A percentile compares a stretch with the other conserved stretches of the same genome.
Conservation (phyloP, 2,329 filamentous ascomycete species). For the Ophiosphaerella korrae region DNA sequence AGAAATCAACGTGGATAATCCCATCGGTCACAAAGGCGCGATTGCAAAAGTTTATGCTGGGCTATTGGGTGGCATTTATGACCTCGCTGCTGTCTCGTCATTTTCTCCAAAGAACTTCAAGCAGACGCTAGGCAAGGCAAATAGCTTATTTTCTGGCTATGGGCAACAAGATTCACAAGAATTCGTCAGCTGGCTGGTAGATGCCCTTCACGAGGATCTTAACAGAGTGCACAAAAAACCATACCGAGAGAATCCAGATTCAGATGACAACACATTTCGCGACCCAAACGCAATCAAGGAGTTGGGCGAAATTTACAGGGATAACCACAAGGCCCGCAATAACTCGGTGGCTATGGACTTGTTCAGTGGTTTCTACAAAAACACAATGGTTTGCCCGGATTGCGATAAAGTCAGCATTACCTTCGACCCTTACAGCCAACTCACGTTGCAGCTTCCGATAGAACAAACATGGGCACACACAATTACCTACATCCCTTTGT, state of each 20-base stretch:
- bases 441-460: constrained; percentile 88
- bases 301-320: constrained; percentile 87
- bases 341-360: constrained; percentile 95
- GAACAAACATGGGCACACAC: constrained; percentile 79
- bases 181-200: constrained; percentile 91
- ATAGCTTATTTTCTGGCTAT: constrained; percentile 88
- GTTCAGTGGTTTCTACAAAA: constrained; percentile 98
- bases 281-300: constrained; percentile 78
- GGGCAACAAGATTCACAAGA: constrained; percentile 98
- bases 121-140: constrained; percentile 76
- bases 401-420: constrained; percentile 98
- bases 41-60: constrained; percentile 84
- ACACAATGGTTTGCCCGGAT: constrained; percentile 86
- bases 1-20: constrained; percentile 85
- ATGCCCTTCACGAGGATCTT: constrained; percentile 92
- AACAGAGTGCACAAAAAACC: constrained; percentile 95
- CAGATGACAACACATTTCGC: constrained; percentile 92
- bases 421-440: constrained; percentile 95
- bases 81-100: constrained; percentile 67
- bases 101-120: constrained; percentile 85
- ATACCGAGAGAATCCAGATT: constrained; percentile 96
- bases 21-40: constrained; percentile 80
- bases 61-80: constrained; percentile 79
- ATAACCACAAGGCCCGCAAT: constrained; percentile 89
- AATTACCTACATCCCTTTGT: constrained; percentile 78